Conservation (phyloP, 345 rosid genomes). For the Salix purpurea region DNA sequence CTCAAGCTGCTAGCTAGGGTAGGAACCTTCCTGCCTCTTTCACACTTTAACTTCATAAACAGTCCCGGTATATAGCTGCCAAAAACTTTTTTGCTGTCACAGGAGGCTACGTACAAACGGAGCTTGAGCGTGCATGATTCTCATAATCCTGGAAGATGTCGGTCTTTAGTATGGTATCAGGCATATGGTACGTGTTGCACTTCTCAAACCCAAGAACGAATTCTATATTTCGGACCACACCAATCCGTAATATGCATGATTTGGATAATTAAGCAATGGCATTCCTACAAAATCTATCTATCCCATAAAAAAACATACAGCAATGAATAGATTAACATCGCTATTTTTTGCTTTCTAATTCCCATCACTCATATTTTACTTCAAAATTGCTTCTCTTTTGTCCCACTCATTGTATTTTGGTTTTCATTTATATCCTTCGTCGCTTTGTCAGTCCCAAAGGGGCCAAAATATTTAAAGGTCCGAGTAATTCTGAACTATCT, state of each 20-base stretch:
- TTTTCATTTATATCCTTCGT: background rate
- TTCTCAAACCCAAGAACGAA: background rate
- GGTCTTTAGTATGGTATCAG: background rate
- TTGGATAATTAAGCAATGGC: background rate
- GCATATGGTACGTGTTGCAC: background rate
- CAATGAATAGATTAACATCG: no score
- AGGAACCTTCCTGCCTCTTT: constrained; percentile 2
- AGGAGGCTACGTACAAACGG: no score
- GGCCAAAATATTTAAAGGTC: background rate
- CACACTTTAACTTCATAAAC: background rate
- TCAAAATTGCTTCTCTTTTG: no score
- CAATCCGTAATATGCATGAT: background rate
- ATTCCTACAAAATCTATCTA: no score
- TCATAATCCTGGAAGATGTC: no score
- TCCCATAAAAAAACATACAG: no score
- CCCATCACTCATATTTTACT: background rate
- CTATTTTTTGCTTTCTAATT: no score
- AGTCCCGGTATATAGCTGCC: background rate
- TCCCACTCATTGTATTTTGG: background rate
- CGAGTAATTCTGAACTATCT: background rate
- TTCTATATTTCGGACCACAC: background rate
- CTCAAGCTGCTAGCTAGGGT: background rate
- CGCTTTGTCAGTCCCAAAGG: background rate
- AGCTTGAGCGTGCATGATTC: no score
- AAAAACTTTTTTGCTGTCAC: background rate